Evolutionary conservation across 208 protist genomes (phyloP), one percentile per base, ranked within the genome.

Genomic region (Crithidia brevicula): DNA sequence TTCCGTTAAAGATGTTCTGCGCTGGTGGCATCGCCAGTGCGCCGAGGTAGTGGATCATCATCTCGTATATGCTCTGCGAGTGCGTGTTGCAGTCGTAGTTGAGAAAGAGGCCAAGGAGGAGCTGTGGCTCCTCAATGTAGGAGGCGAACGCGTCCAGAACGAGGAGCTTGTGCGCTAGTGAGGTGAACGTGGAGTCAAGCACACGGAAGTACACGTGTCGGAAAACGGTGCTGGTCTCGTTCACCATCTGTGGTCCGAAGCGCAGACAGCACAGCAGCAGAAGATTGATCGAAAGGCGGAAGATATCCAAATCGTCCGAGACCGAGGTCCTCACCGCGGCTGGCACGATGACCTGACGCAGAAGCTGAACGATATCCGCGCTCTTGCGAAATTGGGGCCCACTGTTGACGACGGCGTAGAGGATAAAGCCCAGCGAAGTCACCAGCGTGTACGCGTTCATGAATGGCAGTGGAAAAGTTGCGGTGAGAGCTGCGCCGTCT

Each of bases 11-110:
- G 36, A 61, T 33, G 30, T 58, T 53, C 54, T 70, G 70, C 27
- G 70, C 54, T 7, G 70, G 62, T 30, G 70, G 70, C 70, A 76
- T 64, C 22, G 83, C 80, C 27, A 92, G 66, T 23, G 83, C 81
- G 10, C 79, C 85, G 7, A 99, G 74, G 57, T 98, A 89, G 59
- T 94, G 79, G 34, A 98, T 92, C 79, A 99, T 96, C 40, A 92
- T 84, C 57, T 98, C 94, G 75, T 98, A 98, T 31, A 99, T 86
- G 61, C 97, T 97, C 43, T 91, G 85, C n/a, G 85, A 87, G 50
- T 93, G 74, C 4, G 97, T 82, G 77, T 99, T 98, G 76, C 98
- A 99, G 75, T 99, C 98, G 82, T 99, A 99, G 84, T 99, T 99
- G 46, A 99, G 68, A 67, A 98, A 99, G 16, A 99, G 85, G 54